These are phyloP conservation scores for Daldinia decipiens DNA, from an alignment of 495 filamentous ascomycete species.

Conservation along the genomic window DNA sequence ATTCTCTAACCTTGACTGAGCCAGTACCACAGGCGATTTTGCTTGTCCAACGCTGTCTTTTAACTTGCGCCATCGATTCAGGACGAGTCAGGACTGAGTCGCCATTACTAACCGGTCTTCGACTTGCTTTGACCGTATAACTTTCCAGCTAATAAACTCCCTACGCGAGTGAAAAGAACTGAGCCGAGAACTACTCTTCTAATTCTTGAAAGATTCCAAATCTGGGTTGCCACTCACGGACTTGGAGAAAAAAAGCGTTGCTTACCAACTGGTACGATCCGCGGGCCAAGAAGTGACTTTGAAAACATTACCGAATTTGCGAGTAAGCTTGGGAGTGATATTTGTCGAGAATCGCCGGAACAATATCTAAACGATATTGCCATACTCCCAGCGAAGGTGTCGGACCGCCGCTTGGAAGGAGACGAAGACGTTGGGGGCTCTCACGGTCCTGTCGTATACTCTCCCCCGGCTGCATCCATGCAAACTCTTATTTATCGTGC, in stretches of 20 bases:
- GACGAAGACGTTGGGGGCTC: slow-evolving; percentile 46
- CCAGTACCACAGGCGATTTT: slow-evolving; percentile 58
- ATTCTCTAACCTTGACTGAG: slow-evolving; percentile 53
- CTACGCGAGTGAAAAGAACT: slow-evolving; percentile 17
- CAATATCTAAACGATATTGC: slow-evolving; percentile 30
- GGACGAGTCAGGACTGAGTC: slow-evolving; percentile 26
- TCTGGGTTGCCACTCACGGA: slow-evolving; percentile 19
- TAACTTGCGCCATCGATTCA: slow-evolving; percentile 42
- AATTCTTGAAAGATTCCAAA: slow-evolving; percentile 17
- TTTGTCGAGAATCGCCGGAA: slow-evolving; percentile 19
- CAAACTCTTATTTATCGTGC: slow-evolving; percentile 55
- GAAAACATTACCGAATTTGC: slow-evolving; percentile 27
- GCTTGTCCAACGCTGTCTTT: slow-evolving; percentile 56
- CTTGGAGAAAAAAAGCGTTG: slow-evolving; percentile 27
- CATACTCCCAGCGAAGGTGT: slow-evolving; percentile 29
- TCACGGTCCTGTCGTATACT: slow-evolving; percentile 41
- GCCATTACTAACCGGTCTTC: slow-evolving; percentile 35
- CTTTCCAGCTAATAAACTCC: slow-evolving; percentile 30
- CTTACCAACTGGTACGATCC: slow-evolving; percentile 26
- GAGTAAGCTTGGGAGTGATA: slow-evolving; percentile 32
- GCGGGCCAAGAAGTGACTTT: slow-evolving; percentile 11
- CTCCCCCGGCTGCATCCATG: slow-evolving; percentile 57
- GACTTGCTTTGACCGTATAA: slow-evolving; percentile 38
- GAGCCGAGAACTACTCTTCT: slow-evolving; percentile 17
- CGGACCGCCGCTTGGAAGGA: slow-evolving; percentile 30